Percentiles rank a stretch among this genome's conserved stretches.
Conservation (phyloP, 345 rosid species). For the Salix suchowensis region DNA sequence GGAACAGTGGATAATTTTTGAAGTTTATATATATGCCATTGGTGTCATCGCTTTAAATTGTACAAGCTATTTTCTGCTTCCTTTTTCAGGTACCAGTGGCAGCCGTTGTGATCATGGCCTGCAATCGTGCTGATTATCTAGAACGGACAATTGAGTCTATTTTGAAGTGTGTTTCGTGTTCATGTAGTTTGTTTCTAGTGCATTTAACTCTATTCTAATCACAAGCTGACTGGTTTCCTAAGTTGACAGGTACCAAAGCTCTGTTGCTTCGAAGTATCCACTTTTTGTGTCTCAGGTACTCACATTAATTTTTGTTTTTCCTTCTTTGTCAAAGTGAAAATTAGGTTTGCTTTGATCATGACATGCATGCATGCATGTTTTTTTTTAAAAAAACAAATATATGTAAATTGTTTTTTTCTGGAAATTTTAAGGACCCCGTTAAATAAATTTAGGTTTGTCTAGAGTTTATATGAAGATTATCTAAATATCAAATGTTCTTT, state of each 20-base stretch:
- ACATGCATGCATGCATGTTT: not conserved
- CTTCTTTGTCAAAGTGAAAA: not conserved
- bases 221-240: not conserved
- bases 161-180: conserved; percentile 46
- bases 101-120: conserved; percentile 97
- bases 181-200: not conserved
- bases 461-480: no score
- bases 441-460: no score
- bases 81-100: conserved; percentile 64
- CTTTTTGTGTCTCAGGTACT: conserved; percentile 89
- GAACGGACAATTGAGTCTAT: conserved; percentile 78
- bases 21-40: not conserved
- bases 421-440: no score
- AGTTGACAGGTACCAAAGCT: conserved; percentile 60
- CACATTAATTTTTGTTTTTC: not conserved
- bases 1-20: not conserved
- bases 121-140: conserved; percentile 96
- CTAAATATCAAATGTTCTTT: no score
- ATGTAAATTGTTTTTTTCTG: no score
- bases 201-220: not conserved
- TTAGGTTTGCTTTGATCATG: not conserved
- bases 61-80: conserved; percentile 20
- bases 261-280: conserved; percentile 76
- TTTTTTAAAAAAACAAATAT: no score
- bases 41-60: conserved; percentile 6